phyloP scores from a whole-genome alignment of 352 stramenopile genomes.

The Pythium chondricola region DNA sequence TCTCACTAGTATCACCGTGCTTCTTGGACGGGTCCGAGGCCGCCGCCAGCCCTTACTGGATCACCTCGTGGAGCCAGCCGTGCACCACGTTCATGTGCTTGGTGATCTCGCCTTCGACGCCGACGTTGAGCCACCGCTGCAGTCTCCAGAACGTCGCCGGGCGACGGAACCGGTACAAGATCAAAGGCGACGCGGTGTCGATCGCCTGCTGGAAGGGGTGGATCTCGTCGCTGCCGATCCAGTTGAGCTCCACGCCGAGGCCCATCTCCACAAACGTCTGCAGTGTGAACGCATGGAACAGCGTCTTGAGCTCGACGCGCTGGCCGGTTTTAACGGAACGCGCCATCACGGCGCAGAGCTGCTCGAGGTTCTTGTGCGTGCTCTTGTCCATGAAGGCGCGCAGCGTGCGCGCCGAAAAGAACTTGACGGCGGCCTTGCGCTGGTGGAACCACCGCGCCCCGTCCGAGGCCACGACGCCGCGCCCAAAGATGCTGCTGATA shows the following conservation, averaged over 20 bases:
- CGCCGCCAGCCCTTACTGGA: conserved; percentile 23
- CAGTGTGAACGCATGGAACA: conserved; percentile 53
- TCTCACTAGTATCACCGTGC: too few relatives aligned
- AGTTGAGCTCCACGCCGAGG: conserved; percentile 42
- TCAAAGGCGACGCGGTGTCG: conserved; percentile 21
- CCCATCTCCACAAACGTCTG: conserved; percentile 54
- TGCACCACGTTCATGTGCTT: conserved; percentile 28
- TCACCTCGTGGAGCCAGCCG: conserved; percentile 36
- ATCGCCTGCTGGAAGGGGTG: conserved; percentile 50
- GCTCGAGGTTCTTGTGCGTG: conserved; percentile 6
- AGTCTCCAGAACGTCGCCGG: conserved; percentile 50
- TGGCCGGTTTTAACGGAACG: conserved; percentile 12
- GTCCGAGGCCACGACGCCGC: conserved; percentile 21
- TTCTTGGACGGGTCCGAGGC: too few relatives aligned
- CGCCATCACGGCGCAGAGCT: conserved; percentile 1
- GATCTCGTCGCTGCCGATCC: conserved; percentile 24
- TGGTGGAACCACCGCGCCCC: conserved; percentile 28
- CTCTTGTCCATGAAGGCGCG: conserved; percentile 17
- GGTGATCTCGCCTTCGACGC: conserved; percentile 28
- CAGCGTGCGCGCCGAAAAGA: conserved; percentile 28
- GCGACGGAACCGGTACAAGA: conserved; percentile 38
- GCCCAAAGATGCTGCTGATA: conserved; percentile 19
- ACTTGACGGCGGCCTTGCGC: conserved; percentile 23
- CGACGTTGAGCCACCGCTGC: conserved; percentile 40
- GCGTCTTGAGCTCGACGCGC: conserved; percentile 25